Evolutionary conservation across 1,284 basidiomycete species (phyloP), one percentile per base, ranked within the genome.

Genomic region (Marasmius tenuissimus): DNA sequence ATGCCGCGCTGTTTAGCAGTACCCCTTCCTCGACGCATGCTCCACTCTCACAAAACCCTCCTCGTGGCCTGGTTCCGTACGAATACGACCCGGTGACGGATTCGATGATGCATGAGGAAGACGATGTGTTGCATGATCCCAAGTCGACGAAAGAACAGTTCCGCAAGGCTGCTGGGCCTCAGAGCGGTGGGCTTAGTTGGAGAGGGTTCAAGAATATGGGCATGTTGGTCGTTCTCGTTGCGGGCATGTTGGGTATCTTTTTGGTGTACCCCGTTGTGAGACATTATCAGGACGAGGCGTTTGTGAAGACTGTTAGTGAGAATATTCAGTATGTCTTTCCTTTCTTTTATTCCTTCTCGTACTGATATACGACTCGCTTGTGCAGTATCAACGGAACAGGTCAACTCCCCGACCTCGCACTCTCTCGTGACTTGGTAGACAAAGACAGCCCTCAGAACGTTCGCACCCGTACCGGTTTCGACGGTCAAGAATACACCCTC

Each of bases 391-490:
- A 93, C 71, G 78, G 72, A 0, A 88, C 57, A 68, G 75, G 75
- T 47, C 75, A 77, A 66, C 69, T 74, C 4, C 75, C 77, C n/a
- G 70, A 73, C 0, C 63, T 76, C 62, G 81, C 86, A 58, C 76
- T 81, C 60, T 80, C 91, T 73, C 87, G 88, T 0, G 72, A 77
- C 9, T 73, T 90, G 48, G 84, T 94, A 67, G 92, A 94, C 73
- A 61, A 71, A 2, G 85, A 85, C 12, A 94, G 92, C 0, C 92
- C 92, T 0, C 66, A 76, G 1, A 65, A 67, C 0, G 88, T 82
- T 4, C 80, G 80, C 65, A 79, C 82, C 0, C 81, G 89, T 34
- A 86, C 76, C 1, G 91, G 91, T 0, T 88, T 80, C 64, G 91
- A 93, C 68, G 86, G 86, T 2, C 63, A 83, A 22, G 69, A 79